Evolutionary conservation across 169 alveolate species (phyloP), one percentile per base, ranked within the genome.

Genomic region (Eimeria brunetti): DNA sequence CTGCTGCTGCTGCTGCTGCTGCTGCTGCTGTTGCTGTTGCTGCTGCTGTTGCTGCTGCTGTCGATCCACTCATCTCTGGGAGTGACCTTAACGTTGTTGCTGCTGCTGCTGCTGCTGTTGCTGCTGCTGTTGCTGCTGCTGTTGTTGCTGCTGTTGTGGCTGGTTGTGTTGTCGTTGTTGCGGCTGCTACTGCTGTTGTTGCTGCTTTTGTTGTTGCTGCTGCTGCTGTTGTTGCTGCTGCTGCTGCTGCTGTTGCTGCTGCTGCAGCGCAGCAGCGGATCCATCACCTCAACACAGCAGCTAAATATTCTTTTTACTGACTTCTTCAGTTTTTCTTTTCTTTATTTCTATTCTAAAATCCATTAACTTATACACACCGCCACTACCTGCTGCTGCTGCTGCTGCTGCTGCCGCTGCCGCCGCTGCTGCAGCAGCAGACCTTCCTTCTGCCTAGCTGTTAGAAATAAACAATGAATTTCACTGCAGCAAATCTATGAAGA

Each of bases 1-100:
- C 78, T 67, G 78, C 78, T 67, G 78, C 78, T 67, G 78, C 78
- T 67, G 78, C 78, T 67, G 78, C 78, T 67, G 78, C 78, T 67
- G 78, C 78, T 67, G 78, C 44, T 67, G 78, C 20, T n/a, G 78
- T 14, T n/a, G 78, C 78, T 67, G 78, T 41, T 67, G 78, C 36
- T n/a, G 11, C 44, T 9, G 75, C 30, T 64, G 75, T 7, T 9
- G 38, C 16, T 24, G 75, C 5, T 64, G 30, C 33, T 16, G 30
- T 7, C 12, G 75, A 18, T 27, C 12, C 75, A 8, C 11, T 20
- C 16, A 27, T 27, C 5, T 18, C 36, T 64, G 75, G 24, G 64
- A 18, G 24, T 9, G 64, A 9, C 9, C 24, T 56, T 9, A 56
- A 9, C 18, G 64, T 27, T 64, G 75, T 14, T n/a, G 78, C 38